A percentile compares a stretch with the other conserved stretches of the same genome.
Conservation (phyloP, 2,329 filamentous ascomycete genomes). For the Microcera coccophila region DNA sequence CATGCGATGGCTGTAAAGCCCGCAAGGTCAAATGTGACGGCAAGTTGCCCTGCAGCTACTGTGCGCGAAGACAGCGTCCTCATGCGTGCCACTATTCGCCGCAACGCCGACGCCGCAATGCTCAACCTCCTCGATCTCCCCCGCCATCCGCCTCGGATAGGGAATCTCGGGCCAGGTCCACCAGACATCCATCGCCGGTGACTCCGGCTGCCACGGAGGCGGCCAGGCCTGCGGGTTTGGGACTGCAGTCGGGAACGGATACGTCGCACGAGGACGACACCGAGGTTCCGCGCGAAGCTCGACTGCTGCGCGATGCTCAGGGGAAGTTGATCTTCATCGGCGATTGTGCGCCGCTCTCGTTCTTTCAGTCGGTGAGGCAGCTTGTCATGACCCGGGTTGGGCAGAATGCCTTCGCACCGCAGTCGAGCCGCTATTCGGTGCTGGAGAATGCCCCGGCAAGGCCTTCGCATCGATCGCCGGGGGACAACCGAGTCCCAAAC, state of each 20-base stretch:
- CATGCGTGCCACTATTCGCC: conserved; percentile 47
- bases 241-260: conserved; percentile 2
- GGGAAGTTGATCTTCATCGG: conserved; percentile 55
- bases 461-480: conserved; percentile 17
- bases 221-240: conserved; percentile 1
- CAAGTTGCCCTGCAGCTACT: conserved; percentile 50
- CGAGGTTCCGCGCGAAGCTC: conserved; percentile 51
- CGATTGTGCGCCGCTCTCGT: conserved; percentile 53
- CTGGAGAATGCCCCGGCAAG: conserved; percentile 41
- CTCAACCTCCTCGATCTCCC: conserved; percentile 17
- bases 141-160: conserved; percentile 14
- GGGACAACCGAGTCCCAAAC: conserved; percentile 23
- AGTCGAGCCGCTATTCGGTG: conserved; percentile 47
- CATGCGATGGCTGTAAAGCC: conserved; percentile 52
- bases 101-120: conserved; percentile 36
- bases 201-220: conserved; percentile 8
- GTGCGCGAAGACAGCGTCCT: conserved; percentile 40
- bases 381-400: conserved; percentile 49
- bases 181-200: conserved; percentile 14
- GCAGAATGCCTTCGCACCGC: conserved; percentile 47
- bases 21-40: conserved; percentile 56
- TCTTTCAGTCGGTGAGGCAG: conserved; percentile 53
- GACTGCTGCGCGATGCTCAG: conserved; percentile 49
- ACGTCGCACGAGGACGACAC: conserved; percentile 46
- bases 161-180: conserved; percentile 15